Percentiles rank a stretch among this genome's conserved stretches.
Evolutionary conservation across 1,284 basidiomycete genomes (phyloP).

Genomic region (Acaromyces ingoldii): DNA sequence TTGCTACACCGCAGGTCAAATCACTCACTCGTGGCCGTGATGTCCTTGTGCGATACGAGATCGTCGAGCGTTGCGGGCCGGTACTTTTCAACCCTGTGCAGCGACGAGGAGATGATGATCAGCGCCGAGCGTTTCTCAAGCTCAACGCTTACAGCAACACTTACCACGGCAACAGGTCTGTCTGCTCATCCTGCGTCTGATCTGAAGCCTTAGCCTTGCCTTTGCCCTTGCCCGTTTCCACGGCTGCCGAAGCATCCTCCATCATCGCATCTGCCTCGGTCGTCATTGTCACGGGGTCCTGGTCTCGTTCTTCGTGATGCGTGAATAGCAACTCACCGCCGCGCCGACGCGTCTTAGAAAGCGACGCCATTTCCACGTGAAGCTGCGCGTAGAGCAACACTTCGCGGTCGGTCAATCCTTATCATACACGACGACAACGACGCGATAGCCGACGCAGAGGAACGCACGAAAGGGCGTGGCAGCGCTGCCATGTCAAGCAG

Average conservation of each 20-base stretch:
- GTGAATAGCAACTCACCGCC: no score
- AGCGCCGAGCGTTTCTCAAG: background rate
- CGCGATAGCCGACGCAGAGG: no score
- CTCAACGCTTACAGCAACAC: background rate
- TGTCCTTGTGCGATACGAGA: constrained; percentile 48
- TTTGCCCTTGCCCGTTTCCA: background rate
- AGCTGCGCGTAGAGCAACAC: no score
- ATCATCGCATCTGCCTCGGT: background rate
- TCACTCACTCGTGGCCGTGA: constrained; percentile 40
- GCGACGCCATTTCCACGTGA: no score
- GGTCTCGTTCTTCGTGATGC: no score
- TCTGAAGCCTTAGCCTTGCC: background rate
- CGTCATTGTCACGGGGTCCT: no score
- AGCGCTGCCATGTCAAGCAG: no score
- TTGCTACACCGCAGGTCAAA: background rate
- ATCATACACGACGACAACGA: no score
- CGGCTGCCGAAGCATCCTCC: background rate
- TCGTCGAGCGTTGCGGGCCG: constrained; percentile 45
- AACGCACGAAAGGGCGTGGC: no score
- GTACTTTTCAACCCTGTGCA: constrained; percentile 49
- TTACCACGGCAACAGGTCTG: background rate
- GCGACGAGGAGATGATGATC: background rate
- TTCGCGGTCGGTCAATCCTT: no score
- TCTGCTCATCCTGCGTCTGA: background rate
- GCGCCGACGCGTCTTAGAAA: no score